A percentile compares a stretch with the other conserved stretches of the same genome.
Evolutionary conservation across 345 rosid genomes (phyloP).

Genomic region (Eucalyptus caleyi): DNA sequence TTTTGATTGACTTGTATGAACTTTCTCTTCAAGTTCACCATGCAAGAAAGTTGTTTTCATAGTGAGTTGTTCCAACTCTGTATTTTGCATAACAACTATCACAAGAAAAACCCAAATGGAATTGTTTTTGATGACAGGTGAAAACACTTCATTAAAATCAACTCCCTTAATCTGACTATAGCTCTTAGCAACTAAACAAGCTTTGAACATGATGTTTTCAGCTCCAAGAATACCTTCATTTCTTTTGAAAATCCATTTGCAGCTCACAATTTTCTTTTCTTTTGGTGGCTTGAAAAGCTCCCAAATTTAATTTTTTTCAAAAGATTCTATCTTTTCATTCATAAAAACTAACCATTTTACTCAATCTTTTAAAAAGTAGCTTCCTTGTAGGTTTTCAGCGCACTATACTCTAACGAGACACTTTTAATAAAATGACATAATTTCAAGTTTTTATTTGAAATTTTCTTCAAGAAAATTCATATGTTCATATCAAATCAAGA

Average conservation of each 20-base stretch:
- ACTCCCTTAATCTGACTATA: no score
- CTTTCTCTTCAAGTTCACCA: not conserved
- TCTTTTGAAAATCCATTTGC: not conserved
- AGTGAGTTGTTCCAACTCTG: not conserved
- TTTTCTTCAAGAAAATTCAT: not conserved
- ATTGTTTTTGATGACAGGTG: not conserved
- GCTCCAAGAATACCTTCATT: not conserved
- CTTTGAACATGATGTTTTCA: not conserved
- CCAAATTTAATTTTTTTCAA: no score
- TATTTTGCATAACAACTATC: not conserved
- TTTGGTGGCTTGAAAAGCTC: not conserved
- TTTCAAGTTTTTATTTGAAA: no score
- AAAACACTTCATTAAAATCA: not conserved
- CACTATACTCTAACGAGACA: not conserved
- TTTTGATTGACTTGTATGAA: no score
- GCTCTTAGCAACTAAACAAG: not conserved
- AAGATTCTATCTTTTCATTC: not conserved
- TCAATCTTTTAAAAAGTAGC: not conserved
- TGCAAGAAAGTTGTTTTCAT: not conserved
- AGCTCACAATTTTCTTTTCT: not conserved
- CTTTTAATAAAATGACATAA: not conserved
- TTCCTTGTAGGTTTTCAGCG: not conserved
- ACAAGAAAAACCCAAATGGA: not conserved
- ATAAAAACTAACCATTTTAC: not conserved
- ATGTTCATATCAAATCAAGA: not conserved